Percentiles rank a stretch among this genome's conserved stretches.
Evolutionary conservation across 2,329 filamentous ascomycete species (phyloP).

Genomic region (Colletotrichum acutatum): DNA sequence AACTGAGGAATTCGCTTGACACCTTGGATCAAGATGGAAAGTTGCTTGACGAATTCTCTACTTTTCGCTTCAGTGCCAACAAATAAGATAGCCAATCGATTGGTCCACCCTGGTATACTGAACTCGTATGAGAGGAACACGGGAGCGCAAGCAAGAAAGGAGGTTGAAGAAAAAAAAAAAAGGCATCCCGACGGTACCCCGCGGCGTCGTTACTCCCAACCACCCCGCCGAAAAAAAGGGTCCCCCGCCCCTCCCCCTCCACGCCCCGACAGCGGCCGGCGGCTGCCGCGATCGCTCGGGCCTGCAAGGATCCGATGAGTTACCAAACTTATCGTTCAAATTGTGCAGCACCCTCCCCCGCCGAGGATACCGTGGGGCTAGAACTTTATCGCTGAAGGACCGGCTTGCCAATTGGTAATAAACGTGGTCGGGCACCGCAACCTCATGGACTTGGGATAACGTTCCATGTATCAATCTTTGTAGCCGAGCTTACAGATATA

Average conservation of each 20-base stretch:
- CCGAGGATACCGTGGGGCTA: not conserved
- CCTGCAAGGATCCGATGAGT: not conserved
- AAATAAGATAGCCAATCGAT: too few relatives aligned
- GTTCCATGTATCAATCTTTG: too few relatives aligned
- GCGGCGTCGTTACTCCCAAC: not conserved
- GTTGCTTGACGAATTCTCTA: too few relatives aligned
- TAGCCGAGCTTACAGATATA: too few relatives aligned
- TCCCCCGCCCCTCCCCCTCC: not conserved
- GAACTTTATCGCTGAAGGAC: not conserved
- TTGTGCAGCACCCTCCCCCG: not conserved
- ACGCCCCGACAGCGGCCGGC: constrained; percentile 7
- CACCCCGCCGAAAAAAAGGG: not conserved
- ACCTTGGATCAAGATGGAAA: not conserved
- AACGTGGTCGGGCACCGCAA: too few relatives aligned
- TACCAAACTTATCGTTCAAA: too few relatives aligned
- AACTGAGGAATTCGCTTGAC: not conserved
- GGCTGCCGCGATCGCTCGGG: constrained; percentile 5
- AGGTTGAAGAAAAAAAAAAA: not conserved
- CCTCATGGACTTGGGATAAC: not conserved
- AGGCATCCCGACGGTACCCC: not conserved
- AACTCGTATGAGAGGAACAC: not conserved
- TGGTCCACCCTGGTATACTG: not conserved
- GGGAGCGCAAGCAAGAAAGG: not conserved
- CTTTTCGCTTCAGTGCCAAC: too few relatives aligned
- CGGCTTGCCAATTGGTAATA: not conserved